Evolutionary conservation across 1,139 yeast species (phyloP), one percentile per base, ranked within the genome.

Genomic region (Suhomyces bokatorum): DNA sequence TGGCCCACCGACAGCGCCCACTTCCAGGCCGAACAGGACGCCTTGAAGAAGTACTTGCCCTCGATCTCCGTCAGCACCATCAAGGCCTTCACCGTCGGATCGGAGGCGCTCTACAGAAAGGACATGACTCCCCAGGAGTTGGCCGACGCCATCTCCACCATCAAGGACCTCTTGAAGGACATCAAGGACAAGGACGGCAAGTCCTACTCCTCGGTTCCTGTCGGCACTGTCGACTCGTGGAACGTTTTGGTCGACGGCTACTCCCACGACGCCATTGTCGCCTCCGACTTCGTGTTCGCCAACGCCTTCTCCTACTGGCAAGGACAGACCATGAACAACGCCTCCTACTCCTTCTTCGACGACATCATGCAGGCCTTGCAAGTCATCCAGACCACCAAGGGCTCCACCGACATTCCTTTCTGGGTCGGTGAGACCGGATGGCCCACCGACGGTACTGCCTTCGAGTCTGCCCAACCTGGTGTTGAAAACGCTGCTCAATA

Each of bases 341-440:
- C 97, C 33, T 81, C 96, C 20, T 87, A 80, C 77, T 87, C 97
- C 6, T 90, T 90, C 85, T 81, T 89, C 56, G 97, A 90, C 64
- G 97, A 90, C 69, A 87, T 90, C 68, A 88, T 88, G 96, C 97
- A 90, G 77, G 96, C 97, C 53, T 75, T 91, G 67, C 95, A 87
- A 75, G 76, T 78, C 49, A 81, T 91, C 62, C 96, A 90, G 76
- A 73, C 89, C 56, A 70, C 81, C 55, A 91, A 91, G 77, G 96
- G 96, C 51, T 71, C 85, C 47, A 85, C 91, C 49, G 90, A 88
- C 67, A 78, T 90, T 58, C 77, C 80, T 49, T 89, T 91, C 77
- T 90, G 93, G 90, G 93, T 91, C 60, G 98, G 98, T 65, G 98
- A 93, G 77, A 93, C 98, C 55, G 99, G 98, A 58, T 91, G 97